Percentiles rank a stretch among this genome's conserved stretches.
Conservation (phyloP, 257 asterid genomes). For the Petunia axillaris region DNA sequence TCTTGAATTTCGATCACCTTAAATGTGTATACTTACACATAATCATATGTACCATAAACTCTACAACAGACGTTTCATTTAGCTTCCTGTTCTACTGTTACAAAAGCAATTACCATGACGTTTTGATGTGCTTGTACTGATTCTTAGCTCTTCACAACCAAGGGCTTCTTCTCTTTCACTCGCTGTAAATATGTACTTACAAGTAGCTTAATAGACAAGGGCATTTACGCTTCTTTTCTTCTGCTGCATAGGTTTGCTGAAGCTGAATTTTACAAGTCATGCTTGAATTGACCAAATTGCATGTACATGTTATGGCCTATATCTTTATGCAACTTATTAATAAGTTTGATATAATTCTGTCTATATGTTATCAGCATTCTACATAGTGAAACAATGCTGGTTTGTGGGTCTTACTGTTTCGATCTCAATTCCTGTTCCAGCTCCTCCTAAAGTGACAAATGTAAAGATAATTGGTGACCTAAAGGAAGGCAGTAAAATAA, state of each 20-base stretch:
- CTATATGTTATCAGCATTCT: slow-evolving; percentile 7
- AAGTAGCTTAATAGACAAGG: no score
- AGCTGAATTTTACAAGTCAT: not conserved
- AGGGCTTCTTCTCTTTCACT: no score
- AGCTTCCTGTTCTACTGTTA: no score
- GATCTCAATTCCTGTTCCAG: slow-evolving; percentile 45
- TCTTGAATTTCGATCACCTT: no score
- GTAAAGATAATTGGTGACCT: slow-evolving; percentile 93
- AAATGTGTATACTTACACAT: no score
- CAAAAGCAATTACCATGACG: no score
- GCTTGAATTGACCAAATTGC: not conserved
- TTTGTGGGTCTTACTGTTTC: slow-evolving; percentile 23
- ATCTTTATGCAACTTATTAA: slow-evolving; percentile 17
- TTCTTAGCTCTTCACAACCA: no score
- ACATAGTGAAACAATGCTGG: slow-evolving; percentile 11
- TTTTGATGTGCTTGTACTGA: no score
- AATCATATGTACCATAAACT: no score
- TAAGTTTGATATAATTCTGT: not conserved
- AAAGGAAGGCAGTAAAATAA: slow-evolving; percentile 92
- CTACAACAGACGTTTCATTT: no score
- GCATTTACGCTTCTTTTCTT: no score
- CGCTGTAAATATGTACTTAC: no score
- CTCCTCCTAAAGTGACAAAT: slow-evolving; percentile 86
- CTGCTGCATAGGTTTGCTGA: slow-evolving; percentile 19
- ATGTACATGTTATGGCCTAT: not conserved